Evolutionary conservation across 441 rosid genomes (phyloP).

Genomic region (Erodium texanum): DNA sequence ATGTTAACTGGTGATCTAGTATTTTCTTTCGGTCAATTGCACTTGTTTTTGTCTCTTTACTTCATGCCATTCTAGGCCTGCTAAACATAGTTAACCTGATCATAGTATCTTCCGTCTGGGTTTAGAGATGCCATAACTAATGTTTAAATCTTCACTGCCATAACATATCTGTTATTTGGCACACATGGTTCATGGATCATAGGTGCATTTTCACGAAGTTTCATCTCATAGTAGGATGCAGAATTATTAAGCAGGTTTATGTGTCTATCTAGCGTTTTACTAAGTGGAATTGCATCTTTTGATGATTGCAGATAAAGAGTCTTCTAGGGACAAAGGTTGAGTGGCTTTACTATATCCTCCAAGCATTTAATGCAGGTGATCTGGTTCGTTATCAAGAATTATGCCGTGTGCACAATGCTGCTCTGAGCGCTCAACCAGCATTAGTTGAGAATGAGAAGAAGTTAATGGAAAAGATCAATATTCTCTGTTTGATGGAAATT

Average conservation of each 20-base stretch:
- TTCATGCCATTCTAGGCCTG: not conserved
- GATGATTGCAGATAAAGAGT: conserved; percentile 57
- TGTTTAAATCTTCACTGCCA: not conserved
- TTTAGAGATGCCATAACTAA: not conserved
- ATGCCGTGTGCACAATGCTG: conserved; percentile 68
- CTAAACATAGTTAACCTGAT: not conserved
- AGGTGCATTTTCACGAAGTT: not conserved
- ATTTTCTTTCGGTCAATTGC: not conserved
- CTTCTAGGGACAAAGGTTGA: conserved; percentile 77
- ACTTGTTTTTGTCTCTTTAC: not conserved
- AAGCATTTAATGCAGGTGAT: conserved; percentile 86
- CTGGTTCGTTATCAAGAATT: conserved; percentile 74
- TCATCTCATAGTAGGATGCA: not conserved
- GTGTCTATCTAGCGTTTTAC: not conserved
- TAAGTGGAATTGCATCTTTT: not conserved
- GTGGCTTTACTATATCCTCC: conserved; percentile 91
- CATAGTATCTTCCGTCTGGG: not conserved
- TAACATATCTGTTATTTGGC: not conserved
- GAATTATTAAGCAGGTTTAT: not conserved
- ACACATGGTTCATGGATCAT: not conserved
- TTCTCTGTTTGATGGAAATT: conserved; percentile 93
- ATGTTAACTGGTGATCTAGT: not conserved
- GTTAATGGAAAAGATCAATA: conserved; percentile 84
- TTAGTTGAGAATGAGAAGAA: conserved; percentile 78
- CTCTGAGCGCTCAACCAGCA: conserved; percentile 88